Percentiles rank a stretch among this genome's conserved stretches.
Conservation (phyloP, 306 rosid species). For the Dicorynia guianensis region DNA sequence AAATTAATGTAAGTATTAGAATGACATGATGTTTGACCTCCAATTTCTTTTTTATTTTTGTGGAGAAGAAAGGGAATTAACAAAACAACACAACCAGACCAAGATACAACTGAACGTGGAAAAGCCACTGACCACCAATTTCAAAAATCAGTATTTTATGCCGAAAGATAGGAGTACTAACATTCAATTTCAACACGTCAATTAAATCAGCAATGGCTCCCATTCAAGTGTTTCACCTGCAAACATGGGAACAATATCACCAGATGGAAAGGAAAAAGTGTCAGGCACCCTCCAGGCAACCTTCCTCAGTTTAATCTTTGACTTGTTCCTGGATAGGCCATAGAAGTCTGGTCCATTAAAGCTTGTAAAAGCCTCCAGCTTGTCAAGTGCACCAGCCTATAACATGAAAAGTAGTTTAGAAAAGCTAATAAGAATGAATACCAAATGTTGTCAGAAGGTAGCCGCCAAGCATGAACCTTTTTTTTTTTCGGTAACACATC, state of each 20-base stretch:
- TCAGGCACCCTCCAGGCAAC: constrained; percentile 83
- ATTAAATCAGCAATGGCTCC: constrained; percentile 61
- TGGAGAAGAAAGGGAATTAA: too few species aligned
- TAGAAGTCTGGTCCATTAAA: constrained; percentile 98
- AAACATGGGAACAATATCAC: constrained; percentile 85
- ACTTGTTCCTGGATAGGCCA: constrained; percentile 82
- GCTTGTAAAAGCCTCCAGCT: constrained; percentile 92
- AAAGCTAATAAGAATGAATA: constrained; percentile 2
- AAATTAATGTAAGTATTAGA: too few species aligned
- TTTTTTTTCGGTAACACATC: not conserved
- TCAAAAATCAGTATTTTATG: constrained; percentile 15
- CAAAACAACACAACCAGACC: too few species aligned
- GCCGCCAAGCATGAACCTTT: constrained; percentile 25
- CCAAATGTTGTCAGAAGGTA: not conserved
- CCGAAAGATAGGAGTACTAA: constrained; percentile 1
- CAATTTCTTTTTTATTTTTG: too few species aligned
- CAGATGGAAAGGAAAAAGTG: constrained; percentile 65
- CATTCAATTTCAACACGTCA: constrained; percentile 14
- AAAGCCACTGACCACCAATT: too few species aligned
- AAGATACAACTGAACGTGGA: too few species aligned
- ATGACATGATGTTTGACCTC: too few species aligned
- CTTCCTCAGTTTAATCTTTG: constrained; percentile 69
- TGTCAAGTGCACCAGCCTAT: constrained; percentile 67
- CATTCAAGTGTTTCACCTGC: constrained; percentile 85
- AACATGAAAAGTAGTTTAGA: constrained; percentile 12